Evolutionary conservation across 208 protist genomes (phyloP).

Genomic region (Acanthamoeba castellanii): DNA sequence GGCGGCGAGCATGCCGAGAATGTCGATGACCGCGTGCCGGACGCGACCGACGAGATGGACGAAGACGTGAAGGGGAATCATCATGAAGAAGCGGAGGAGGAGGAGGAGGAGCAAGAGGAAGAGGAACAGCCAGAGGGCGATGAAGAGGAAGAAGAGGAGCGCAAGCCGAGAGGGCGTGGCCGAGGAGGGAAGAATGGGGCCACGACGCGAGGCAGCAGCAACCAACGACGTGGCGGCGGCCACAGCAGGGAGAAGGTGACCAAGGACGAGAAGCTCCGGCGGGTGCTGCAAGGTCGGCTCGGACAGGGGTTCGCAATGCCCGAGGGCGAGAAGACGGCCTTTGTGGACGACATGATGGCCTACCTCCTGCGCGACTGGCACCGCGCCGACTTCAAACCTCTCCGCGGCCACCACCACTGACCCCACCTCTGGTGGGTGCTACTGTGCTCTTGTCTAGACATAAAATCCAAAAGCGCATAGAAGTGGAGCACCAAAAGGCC

Average conservation of each 20-base stretch:
- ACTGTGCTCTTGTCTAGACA: no score
- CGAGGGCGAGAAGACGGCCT: not conserved
- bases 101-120: not conserved
- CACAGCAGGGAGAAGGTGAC: not conserved
- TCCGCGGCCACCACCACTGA: slow-evolving; percentile 18
- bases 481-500: no score
- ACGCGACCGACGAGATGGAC: no score
- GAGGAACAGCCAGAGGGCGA: not conserved
- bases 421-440: no score
- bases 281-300: slow-evolving; percentile 6
- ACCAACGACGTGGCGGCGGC: not conserved
- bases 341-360: slow-evolving; percentile 23
- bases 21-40: no score
- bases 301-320: not conserved
- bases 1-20: no score
- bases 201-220: not conserved
- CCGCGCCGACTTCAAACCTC: not conserved
- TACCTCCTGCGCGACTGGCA: slow-evolving; percentile 58
- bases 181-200: not conserved
- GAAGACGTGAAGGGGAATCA: no score
- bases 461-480: no score
- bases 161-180: not conserved
- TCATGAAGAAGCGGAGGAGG: not conserved
- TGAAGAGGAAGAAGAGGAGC: not conserved
- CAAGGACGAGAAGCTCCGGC: slow-evolving; percentile 47